Percentiles rank a stretch among this genome's conserved stretches.
Evolutionary conservation across 2,329 filamentous ascomycete genomes (phyloP).

Genomic region (Juglanconis juglandina): DNA sequence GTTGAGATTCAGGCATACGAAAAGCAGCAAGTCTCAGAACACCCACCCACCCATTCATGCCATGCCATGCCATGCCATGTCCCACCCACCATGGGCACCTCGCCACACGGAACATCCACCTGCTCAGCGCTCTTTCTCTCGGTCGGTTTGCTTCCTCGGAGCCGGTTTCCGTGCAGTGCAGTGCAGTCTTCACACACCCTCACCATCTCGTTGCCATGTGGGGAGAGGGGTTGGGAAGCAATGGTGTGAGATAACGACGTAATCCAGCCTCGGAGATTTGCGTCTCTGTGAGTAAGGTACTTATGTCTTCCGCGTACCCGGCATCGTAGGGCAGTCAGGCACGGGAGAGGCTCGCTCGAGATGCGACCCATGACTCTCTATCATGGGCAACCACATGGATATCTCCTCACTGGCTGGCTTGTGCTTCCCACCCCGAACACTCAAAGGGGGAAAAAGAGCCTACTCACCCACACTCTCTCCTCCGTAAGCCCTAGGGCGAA

Average conservation of each 20-base stretch:
- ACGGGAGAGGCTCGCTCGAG: too few species aligned
- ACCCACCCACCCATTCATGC: neutral
- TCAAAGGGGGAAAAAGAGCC: neutral
- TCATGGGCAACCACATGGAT: too few species aligned
- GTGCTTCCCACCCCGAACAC: too few species aligned
- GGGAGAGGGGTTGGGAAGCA: neutral
- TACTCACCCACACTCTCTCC: neutral
- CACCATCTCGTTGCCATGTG: conserved; percentile 9
- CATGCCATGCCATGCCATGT: neutral
- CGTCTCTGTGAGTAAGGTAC: neutral
- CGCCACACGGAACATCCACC: neutral
- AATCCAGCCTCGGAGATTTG: neutral
- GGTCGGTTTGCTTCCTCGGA: neutral
- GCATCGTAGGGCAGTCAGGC: too few species aligned
- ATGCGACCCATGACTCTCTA: too few species aligned
- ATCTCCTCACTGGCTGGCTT: too few species aligned
- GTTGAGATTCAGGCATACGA: too few species aligned
- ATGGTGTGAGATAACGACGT: neutral
- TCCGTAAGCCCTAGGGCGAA: neutral
- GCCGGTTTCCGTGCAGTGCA: neutral
- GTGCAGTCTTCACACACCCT: neutral
- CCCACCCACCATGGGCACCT: neutral
- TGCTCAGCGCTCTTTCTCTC: neutral
- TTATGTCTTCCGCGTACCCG: too few species aligned
- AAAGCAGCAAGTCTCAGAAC: too few species aligned